Evolutionary conservation across 768 basidiomycete species (phyloP), one percentile per base, ranked within the genome.

Genomic region (Boletellus sp.): DNA sequence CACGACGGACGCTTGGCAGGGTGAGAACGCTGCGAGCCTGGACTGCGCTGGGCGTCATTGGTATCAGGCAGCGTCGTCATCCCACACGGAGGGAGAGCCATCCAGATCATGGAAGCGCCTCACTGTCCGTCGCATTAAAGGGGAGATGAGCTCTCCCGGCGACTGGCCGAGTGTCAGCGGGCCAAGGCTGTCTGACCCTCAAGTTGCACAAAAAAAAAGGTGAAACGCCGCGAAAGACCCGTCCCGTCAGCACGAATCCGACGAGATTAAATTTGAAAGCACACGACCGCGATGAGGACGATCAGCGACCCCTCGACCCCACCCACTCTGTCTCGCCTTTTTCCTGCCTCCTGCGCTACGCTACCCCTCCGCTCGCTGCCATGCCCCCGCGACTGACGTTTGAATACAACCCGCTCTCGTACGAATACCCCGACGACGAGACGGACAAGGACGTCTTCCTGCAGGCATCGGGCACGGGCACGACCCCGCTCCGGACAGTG

Each of bases 391-490:
- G 36, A 19, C n/a, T 59, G 22, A 60, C 39, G 10, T 61, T 51
- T 19, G 54, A 63, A 32, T 61, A 60, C 35, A 63, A 60, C 34
- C 47, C 49, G 12, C 54, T 60, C 3, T 61, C 61, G 26, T 60
- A 42, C 38, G 47, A 44, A 0, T 61, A 51, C 13, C 61, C 58
- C 33, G 65, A 67, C 41, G 56, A 67, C 53, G 47, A 61, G 35
- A 53, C 62, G 4, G 47, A 56, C 53, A 64, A 65, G 42, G 56
- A 56, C 6, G 23, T 64, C 43, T 67, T 56, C 34, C 23, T 64
- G 24, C 65, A 62, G 34, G 57, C 54, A 2, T 31, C 62, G 4
- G 52, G 50, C 3, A 34, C 42, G 32, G 20, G 43, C 46, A 45
- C 53, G 13, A 6, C 3, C 32, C 38, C 49, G 5, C 40, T 45